These are phyloP conservation scores for Pseudonitzschia multiseries DNA, from an alignment of 108 stramenopile species.

Conservation along the genomic window DNA sequence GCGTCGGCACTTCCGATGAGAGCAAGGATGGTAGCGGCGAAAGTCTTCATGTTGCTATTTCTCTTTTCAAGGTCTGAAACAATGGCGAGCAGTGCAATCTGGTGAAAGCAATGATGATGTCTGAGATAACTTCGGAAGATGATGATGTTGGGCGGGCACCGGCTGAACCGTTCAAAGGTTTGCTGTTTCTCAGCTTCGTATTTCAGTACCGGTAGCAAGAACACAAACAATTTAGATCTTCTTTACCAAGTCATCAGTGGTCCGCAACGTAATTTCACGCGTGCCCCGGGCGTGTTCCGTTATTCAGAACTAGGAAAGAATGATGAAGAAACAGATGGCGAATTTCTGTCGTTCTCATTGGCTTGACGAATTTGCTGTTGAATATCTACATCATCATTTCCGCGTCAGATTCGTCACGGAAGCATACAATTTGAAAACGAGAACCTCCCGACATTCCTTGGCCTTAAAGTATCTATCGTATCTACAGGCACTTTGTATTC, in stretches of 20 bases:
- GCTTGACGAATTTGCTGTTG: not conserved
- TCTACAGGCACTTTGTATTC: too few species aligned
- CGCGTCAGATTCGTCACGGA: not conserved
- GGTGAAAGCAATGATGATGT: not conserved
- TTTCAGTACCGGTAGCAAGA: too few species aligned
- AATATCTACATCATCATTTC: not conserved
- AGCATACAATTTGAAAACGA: not conserved
- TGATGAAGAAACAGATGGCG: not conserved
- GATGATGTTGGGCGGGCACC: too few species aligned
- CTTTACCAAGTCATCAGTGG: not conserved
- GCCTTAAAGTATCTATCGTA: too few species aligned
- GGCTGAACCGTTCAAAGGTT: too few species aligned
- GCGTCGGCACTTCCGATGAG: not conserved
- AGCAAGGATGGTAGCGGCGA: constrained; percentile 1
- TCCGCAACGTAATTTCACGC: not conserved
- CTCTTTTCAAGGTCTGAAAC: not conserved
- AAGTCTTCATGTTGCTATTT: constrained; percentile 1
- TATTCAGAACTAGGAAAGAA: not conserved
- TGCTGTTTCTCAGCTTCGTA: too few species aligned
- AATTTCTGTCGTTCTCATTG: not conserved
- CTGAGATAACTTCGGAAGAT: not conserved
- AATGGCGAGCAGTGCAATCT: not conserved
- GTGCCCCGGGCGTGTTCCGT: not conserved
- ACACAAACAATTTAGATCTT: not conserved
- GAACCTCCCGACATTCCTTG: too few species aligned